These are phyloP conservation scores for Mortierella sp. DNA, from an alignment of 371 early-diverging fungal species.

Conservation along the genomic window DNA sequence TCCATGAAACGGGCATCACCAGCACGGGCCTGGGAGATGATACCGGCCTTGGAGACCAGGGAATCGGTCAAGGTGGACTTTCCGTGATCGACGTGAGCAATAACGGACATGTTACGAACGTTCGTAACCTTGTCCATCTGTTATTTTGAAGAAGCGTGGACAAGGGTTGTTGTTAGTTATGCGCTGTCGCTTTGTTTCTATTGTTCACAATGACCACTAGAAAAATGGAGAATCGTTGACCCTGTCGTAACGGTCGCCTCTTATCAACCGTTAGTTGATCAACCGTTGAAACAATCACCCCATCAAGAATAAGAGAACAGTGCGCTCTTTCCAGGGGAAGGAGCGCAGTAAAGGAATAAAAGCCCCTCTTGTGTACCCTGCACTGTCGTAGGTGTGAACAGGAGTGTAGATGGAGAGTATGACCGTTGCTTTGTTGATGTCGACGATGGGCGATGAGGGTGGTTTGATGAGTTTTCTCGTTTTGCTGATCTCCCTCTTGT, in stretches of 20 bases:
- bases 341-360: neutral
- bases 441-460: neutral
- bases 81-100: slow-evolving; percentile 99
- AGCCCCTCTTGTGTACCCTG: neutral
- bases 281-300: neutral
- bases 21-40: slow-evolving; percentile 97
- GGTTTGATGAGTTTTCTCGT: neutral
- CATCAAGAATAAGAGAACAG: neutral
- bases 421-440: neutral
- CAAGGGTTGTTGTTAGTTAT: too few species aligned
- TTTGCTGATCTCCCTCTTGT: neutral
- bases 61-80: slow-evolving; percentile 99
- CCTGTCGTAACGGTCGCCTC: too few species aligned
- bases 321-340: neutral
- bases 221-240: too few species aligned
- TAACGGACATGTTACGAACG: slow-evolving; percentile 99
- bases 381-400: too few species aligned
- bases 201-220: too few species aligned
- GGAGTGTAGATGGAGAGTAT: neutral
- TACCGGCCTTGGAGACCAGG: slow-evolving; percentile 98
- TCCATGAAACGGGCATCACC: slow-evolving; percentile 99
- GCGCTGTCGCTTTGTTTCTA: too few species aligned
- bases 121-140: slow-evolving; percentile 82
- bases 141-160: too few species aligned
- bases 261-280: too few species aligned